Base-by-base conservation (phyloP, 164 flowering plant genomes). In the Dillenia turbinata region DNA sequence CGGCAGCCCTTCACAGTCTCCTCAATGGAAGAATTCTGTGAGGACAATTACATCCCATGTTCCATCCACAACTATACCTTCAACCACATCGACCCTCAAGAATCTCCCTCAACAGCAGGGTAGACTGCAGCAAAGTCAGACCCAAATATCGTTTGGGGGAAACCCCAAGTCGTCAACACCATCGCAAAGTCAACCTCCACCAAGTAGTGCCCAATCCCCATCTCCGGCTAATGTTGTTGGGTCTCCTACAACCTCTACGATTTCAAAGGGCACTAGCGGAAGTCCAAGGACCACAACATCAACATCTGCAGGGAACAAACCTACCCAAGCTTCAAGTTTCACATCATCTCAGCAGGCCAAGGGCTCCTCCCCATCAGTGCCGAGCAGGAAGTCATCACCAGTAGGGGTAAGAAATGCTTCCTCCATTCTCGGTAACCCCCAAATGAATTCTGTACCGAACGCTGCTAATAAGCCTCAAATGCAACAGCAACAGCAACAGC, bases 91-190 rank as follows among this genome's bases (percentile, higher is more conserved):
- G 19, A 62, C 96, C 45, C 72, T 71, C 1, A 90, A 86, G 72
- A 80, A 71, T 61, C 78, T 70, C 60, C 72, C 82, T 14, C 96
- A 86, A 51, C 92, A 84, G 71, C 90, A 80, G 60, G 69, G 75
- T 26, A 74, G 86, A 54, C 11, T 67, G 9, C 87, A 81, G 56
- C 84, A 78, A 62, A 74, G 66, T 48, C 90, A 82, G 46, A 78
- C 91, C 3, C 96, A 91, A 59, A 88, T 91, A 60, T 91, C 96
- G 1, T 91, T 91, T 74, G 87, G 87, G 12, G 71, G 75, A 5
- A 91, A 71, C 63, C 40, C 81, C 10, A 91, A 83, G 66, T 48
- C 86, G 46, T 60, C 77, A 11, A 50, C 79, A 1, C 6, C 69
- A 57, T 48, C 76, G 6, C 87, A 79, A 56, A 79, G 76, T 49